Conservation (phyloP, 805 yeast genomes). For the Yamadazyma phyllophila region DNA sequence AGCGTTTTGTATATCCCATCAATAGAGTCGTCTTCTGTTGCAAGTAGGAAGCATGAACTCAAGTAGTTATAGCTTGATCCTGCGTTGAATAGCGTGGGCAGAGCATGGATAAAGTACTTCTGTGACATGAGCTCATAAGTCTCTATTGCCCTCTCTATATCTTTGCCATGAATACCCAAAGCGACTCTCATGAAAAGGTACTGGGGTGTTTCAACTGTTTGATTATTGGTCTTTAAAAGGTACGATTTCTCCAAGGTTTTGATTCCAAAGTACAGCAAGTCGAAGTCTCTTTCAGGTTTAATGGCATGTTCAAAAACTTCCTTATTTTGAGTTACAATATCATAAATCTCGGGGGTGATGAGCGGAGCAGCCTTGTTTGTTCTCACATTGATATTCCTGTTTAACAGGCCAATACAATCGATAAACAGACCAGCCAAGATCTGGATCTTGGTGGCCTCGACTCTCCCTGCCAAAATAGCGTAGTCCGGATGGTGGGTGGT, state of each 20-base stretch:
- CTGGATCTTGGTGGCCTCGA: slow-evolving; percentile 31
- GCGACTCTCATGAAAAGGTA: slow-evolving; percentile 88
- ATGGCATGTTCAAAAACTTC: slow-evolving; percentile 72
- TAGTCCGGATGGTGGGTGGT: slow-evolving; percentile 35
- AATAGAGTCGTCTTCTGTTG: slow-evolving; percentile 91
- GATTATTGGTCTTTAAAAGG: slow-evolving; percentile 50
- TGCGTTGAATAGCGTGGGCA: slow-evolving; percentile 92
- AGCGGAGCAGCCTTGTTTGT: slow-evolving; percentile 42
- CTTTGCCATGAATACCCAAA: slow-evolving; percentile 76
- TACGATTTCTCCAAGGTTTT: slow-evolving; percentile 91
- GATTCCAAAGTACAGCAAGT: slow-evolving; percentile 82
- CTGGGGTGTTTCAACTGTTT: slow-evolving; percentile 90
- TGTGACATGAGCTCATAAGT: slow-evolving; percentile 86
- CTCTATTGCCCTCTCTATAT: slow-evolving; percentile 65
- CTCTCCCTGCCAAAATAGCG: slow-evolving; percentile 35
- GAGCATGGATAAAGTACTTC: slow-evolving; percentile 88
- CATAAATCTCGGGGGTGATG: slow-evolving; percentile 64
- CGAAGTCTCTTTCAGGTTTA: slow-evolving; percentile 73
- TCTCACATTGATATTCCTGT: slow-evolving; percentile 13
- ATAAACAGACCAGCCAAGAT: slow-evolving; percentile 20
- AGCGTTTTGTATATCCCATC: slow-evolving; percentile 93
- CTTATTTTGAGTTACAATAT: slow-evolving; percentile 60
- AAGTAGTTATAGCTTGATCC: slow-evolving; percentile 84
- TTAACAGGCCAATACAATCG: slow-evolving; percentile 21
- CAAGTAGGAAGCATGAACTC: slow-evolving; percentile 89